Conservation (phyloP, 1,139 yeast species). For the Saccharomyces hybrid region DNA sequence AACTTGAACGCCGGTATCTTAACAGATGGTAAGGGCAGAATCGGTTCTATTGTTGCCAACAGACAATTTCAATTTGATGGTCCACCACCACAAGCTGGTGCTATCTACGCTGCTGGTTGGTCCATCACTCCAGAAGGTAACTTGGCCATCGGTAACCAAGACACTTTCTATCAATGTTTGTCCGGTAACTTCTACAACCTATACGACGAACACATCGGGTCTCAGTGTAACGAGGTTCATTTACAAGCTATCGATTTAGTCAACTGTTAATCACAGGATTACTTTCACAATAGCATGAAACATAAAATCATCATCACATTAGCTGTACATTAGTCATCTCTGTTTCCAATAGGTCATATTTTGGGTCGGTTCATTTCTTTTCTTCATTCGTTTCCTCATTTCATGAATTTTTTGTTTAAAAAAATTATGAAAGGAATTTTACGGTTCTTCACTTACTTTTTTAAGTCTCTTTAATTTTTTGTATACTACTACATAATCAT, state of each 20-base stretch:
- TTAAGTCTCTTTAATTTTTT: background rate
- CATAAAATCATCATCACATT: background rate
- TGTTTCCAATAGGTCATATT: background rate
- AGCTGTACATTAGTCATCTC: background rate
- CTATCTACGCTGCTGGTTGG: slow-evolving; percentile 85
- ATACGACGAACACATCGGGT: slow-evolving; percentile 62
- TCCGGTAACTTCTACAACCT: slow-evolving; percentile 82
- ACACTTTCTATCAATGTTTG: slow-evolving; percentile 70
- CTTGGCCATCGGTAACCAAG: slow-evolving; percentile 62
- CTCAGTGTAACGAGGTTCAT: slow-evolving; percentile 60
- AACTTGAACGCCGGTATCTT: slow-evolving; percentile 47
- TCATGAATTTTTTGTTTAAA: background rate
- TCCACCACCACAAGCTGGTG: slow-evolving; percentile 88
- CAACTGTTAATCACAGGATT: slow-evolving; percentile 39
- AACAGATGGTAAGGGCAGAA: slow-evolving; percentile 60
- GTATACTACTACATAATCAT: background rate
- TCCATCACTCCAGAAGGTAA: slow-evolving; percentile 55
- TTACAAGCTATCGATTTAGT: slow-evolving; percentile 59
- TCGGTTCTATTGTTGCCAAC: slow-evolving; percentile 80
- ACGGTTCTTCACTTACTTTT: background rate
- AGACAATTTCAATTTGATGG: slow-evolving; percentile 88
- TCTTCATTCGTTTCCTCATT: background rate
- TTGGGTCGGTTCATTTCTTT: background rate
- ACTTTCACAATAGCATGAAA: background rate
- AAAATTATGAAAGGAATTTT: background rate